phyloP scores from a whole-genome alignment of 257 asterid species.

The Solanum appendiculatum region DNA sequence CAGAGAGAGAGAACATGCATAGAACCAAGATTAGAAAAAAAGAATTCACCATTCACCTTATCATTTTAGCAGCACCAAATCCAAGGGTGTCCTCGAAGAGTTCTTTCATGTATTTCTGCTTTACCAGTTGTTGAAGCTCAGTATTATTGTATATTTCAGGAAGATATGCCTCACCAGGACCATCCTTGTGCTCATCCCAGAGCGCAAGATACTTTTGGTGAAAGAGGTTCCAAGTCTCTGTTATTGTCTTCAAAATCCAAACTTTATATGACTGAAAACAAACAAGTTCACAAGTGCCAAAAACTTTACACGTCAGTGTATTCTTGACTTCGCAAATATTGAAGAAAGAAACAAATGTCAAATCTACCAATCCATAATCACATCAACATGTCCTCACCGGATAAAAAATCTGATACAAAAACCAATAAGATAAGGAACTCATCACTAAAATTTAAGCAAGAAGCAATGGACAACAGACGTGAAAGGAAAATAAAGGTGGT shows the following conservation, averaged over 20 bases:
- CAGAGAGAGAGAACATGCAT: neutral
- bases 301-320: neutral
- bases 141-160: constrained; percentile 63
- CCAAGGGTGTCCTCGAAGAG: constrained; percentile 83
- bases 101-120: constrained; percentile 61
- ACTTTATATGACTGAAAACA: constrained; percentile 49
- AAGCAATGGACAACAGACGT: neutral
- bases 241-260: constrained; percentile 79
- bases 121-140: constrained; percentile 46
- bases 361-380: neutral
- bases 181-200: constrained; percentile 86
- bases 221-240: constrained; percentile 89
- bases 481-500: neutral
- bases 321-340: neutral
- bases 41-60: constrained; percentile 38
- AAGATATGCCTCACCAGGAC: constrained; percentile 96
- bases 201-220: constrained; percentile 61
- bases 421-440: neutral
- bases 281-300: neutral
- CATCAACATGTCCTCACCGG: neutral
- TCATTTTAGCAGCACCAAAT: constrained; percentile 96
- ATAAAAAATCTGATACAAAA: neutral
- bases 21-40: neutral
- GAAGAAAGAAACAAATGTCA: neutral
- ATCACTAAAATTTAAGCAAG: neutral